phyloP scores from a whole-genome alignment of 139 green algal genomes.

The Trebouxia sp. region DNA sequence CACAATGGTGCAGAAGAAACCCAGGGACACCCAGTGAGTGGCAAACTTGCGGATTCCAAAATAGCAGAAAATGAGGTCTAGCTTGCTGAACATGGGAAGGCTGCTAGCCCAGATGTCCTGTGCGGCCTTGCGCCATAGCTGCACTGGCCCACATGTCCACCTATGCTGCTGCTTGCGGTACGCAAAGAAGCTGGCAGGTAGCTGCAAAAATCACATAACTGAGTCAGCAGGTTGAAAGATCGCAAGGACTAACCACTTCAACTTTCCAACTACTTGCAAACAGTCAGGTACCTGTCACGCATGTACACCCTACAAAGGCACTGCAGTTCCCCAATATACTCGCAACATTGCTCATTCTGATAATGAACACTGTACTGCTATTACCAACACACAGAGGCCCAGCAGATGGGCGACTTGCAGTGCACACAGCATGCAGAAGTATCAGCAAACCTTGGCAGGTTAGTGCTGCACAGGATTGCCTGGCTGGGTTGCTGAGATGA shows the following conservation, averaged over 20 bases:
- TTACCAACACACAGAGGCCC: too few species aligned
- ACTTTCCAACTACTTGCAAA: too few species aligned
- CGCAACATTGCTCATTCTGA: too few species aligned
- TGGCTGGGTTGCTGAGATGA: too few species aligned
- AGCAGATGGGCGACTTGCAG: too few species aligned
- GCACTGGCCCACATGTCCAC: slow-evolving; percentile 85
- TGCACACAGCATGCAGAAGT: too few species aligned
- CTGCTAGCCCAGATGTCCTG: slow-evolving; percentile 66
- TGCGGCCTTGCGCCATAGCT: slow-evolving; percentile 69
- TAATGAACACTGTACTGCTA: too few species aligned
- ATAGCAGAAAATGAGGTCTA: slow-evolving; percentile 80
- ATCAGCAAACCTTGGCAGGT: background rate
- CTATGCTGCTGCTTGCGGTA: slow-evolving; percentile 99
- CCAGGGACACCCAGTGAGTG: slow-evolving; percentile 79
- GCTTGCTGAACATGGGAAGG: slow-evolving; percentile 60
- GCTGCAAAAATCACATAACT: slow-evolving; percentile 54
- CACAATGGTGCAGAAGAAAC: slow-evolving; percentile 86
- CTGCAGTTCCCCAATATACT: too few species aligned
- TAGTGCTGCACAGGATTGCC: too few species aligned
- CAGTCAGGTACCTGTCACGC: too few species aligned
- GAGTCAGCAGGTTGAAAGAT: background rate
- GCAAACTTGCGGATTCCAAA: slow-evolving; percentile 80
- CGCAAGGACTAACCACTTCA: background rate
- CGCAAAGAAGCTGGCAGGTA: slow-evolving; percentile 88
- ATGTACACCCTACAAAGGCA: background rate